Evolutionary conservation across 768 basidiomycete species (phyloP), one percentile per base, ranked within the genome.

Genomic region (Hortiboletus flavorubellus): DNA sequence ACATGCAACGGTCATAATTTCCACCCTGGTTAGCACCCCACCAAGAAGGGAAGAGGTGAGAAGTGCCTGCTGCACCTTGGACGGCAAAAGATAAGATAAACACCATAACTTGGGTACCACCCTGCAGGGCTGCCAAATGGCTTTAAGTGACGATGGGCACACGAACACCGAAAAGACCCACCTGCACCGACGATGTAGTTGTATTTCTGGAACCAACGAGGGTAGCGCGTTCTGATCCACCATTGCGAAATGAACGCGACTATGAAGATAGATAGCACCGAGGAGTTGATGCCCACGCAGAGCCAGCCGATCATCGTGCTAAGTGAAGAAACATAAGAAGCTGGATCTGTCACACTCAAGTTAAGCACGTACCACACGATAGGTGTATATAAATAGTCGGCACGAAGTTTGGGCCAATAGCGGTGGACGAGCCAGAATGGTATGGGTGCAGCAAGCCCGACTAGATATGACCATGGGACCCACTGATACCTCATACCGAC

Each of bases 21-120:
- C 80, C 80, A 38, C 62, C 64, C 53, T 82, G 80, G 61, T 83
- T 81, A 8, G 80, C 81, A 18, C 80, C 80, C 82, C 80, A 82
- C 82, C 82, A 82, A 51, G 73, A 55, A n/a, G 81, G 79, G 69
- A 82, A 83, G 26, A 78, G 58, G 58, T 80, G 77, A 0, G 79
- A 63, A 1, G 68, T 63, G 11, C 82, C 81, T 5, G 77, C 72
- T 8, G 76, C 81, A 12, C 83, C 83, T 53, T 77, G 76, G 0
- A 83, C 79, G 0, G 80, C 72, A 53, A 75, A 76, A 0, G 81
- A 78, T 11, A 78, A 66, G 30, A 83, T 74, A 60, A 82, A 80
- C n/a, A 80, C 75, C 78, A 83, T 81, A 29, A 83, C 79, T 64
- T 82, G 74, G 2, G 69, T 67, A 10, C 73, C 76, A 23, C 72